A percentile compares a stretch with the other conserved stretches of the same genome.
Evolutionary conservation across 164 flowering plant species (phyloP).

Genomic region (Saururus chinensis): DNA sequence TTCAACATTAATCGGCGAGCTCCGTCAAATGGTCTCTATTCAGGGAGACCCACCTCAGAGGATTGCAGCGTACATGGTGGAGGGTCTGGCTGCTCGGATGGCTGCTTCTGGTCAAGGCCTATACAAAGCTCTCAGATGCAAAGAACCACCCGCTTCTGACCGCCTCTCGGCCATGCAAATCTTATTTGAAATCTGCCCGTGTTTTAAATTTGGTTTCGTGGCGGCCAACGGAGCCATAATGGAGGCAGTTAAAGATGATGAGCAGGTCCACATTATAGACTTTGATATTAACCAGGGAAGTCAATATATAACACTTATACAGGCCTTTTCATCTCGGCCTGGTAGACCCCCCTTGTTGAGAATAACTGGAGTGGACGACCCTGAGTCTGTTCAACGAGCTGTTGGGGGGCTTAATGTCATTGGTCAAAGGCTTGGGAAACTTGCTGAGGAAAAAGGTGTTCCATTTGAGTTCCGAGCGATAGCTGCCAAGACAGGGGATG

Average conservation of each 20-base stretch:
- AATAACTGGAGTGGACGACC: conserved; percentile 92
- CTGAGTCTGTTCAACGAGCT: conserved; percentile 79
- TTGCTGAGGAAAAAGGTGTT: conserved; percentile 47
- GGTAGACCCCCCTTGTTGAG: conserved; percentile 48
- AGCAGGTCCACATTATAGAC: conserved; percentile 70
- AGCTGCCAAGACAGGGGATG: conserved; percentile 41
- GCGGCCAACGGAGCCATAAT: conserved; percentile 85
- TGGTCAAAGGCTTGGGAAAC: conserved; percentile 63
- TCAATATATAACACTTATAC: conserved; percentile 76
- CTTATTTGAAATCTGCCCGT: conserved; percentile 92
- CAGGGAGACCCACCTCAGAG: conserved; percentile 90
- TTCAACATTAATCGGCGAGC: conserved; percentile 41
- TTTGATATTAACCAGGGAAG: conserved; percentile 95
- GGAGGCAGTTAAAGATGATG: conserved; percentile 65
- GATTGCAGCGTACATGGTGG: conserved; percentile 96
- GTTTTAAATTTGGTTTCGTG: conserved; percentile 89
- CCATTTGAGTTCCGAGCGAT: conserved; percentile 71
- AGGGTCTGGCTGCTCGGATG: conserved; percentile 91
- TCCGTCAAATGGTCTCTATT: conserved; percentile 72
- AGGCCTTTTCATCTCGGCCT: conserved; percentile 38
- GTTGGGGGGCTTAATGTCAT: conserved; percentile 68
- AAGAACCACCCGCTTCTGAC: conserved; percentile 74
- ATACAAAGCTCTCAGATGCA: conserved; percentile 81
- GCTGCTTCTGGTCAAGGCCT: conserved; percentile 71
- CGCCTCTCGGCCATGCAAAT: conserved; percentile 97